Evolutionary conservation across 345 rosid species (phyloP), one percentile per base, ranked within the genome.

Genomic region (Gossypium arboreum): DNA sequence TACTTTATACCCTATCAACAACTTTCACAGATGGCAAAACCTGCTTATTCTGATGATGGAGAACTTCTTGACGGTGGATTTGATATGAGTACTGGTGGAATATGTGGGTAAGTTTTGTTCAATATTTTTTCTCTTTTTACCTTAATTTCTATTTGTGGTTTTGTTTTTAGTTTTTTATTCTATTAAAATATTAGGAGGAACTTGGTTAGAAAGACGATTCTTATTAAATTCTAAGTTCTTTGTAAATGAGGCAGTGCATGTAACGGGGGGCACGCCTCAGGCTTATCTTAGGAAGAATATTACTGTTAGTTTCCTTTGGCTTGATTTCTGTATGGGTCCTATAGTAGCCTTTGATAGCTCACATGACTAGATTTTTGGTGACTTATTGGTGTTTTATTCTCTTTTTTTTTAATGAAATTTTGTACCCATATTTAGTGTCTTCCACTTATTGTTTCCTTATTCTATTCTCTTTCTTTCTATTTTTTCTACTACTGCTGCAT

Each of bases 1-100:
- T 92, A 91, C 72, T 80, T 51, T 3, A 12, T 92, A 72, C 97
- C 98, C 18, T 94, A 94, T 83, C 84, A 85, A 77, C 90, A 87
- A 81, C 90, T 94, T 58, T 82, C 88, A 73, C 75, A 75, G 0
- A 88, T 94, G 98, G 98, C 97, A 10, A 83, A 80, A 61, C 95
- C 98, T 74, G 41, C 86, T 77, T 84, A 85, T 83, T 78, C 77
- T 22, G 89, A 85, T 72, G 86, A 87, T 71, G 97, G 98, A 18
- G 94, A 94, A 6, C 97, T 92, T 82, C 75, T 88, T 69, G 98
- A 94, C 72, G 98, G 97, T 70, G 97, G 91, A 10, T 91, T 88
- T 48, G 94, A 94, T 78, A 91, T 92, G 97, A 88, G 82, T 68
- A 86, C 97, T 25, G 97, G 90, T 81, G 98, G 98, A 62, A 85